These are phyloP conservation scores for Priceomyces haplophilus DNA, from an alignment of 805 yeast genomes.

Conservation along the genomic window DNA sequence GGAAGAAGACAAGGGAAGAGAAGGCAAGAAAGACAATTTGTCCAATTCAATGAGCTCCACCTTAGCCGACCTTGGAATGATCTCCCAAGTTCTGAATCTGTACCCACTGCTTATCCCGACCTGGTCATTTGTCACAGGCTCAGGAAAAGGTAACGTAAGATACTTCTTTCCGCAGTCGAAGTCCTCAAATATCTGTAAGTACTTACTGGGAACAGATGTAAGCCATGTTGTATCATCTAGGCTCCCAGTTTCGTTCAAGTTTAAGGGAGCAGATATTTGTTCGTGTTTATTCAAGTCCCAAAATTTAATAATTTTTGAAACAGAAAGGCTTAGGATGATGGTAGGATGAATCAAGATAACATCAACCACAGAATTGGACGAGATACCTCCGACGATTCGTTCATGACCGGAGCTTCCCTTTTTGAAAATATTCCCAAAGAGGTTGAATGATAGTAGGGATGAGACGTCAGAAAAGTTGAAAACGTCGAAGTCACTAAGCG, in stretches of 20 bases:
- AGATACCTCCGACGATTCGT: constrained; percentile 33
- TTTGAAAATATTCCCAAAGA: constrained; percentile 22
- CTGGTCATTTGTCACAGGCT: constrained; percentile 10
- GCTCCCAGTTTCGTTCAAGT: constrained; percentile 10
- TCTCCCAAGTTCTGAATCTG: constrained; percentile 23
- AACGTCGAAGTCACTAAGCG: constrained; percentile 39
- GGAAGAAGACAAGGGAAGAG: constrained; percentile 6
- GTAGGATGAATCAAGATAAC: constrained; percentile 34
- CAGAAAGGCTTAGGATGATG: constrained; percentile 49
- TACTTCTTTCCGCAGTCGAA: constrained; percentile 8
- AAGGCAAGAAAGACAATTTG: constrained; percentile 18
- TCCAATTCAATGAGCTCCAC: constrained; percentile 12
- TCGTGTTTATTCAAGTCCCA: constrained; percentile 53
- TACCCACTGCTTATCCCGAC: constrained; percentile 16
- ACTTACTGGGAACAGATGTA: constrained; percentile 28
- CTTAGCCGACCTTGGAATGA: constrained; percentile 7
- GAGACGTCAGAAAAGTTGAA: constrained; percentile 51
- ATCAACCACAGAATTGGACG: constrained; percentile 43
- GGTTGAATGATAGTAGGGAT: constrained; percentile 30
- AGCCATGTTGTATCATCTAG: constrained; percentile 21
- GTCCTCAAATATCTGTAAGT: constrained; percentile 19
- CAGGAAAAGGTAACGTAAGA: constrained; percentile 16
- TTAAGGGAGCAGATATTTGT: constrained; percentile 14
- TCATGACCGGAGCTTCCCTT: constrained; percentile 12
- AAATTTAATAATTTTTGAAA: constrained; percentile 51